phyloP scores from a whole-genome alignment of 2,329 filamentous ascomycete genomes.

The Capronia americana region DNA sequence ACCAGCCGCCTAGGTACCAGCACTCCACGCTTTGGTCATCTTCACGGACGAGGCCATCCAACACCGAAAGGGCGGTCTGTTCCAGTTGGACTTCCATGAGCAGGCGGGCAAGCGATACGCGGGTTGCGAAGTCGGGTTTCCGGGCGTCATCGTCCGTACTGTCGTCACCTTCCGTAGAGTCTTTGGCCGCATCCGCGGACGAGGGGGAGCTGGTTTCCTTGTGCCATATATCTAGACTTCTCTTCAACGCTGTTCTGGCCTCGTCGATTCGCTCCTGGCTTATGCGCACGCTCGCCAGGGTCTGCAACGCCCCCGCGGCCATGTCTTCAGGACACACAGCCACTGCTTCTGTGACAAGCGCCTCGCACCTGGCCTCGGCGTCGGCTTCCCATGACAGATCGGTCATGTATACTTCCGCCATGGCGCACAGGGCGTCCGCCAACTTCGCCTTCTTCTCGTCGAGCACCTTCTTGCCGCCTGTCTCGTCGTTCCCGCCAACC shows the following conservation, averaged over 20 bases:
- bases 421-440: constrained; percentile 88
- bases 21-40: constrained; percentile 95
- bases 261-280: constrained; percentile 82
- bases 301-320: constrained; percentile 89
- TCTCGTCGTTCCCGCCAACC: constrained; percentile 41
- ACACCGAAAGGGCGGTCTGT: constrained; percentile 79
- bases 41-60: constrained; percentile 82
- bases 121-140: constrained; percentile 78
- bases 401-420: constrained; percentile 98
- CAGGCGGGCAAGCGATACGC: constrained; percentile 81
- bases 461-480: constrained; percentile 20
- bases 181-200: constrained; percentile 65
- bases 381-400: constrained; percentile 90
- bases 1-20: constrained; percentile 97
- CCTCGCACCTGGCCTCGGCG: constrained; percentile 86
- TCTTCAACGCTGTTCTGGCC: constrained; percentile 75
- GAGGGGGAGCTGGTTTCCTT: constrained; percentile 68
- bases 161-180: background rate
- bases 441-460: constrained; percentile 75
- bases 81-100: constrained; percentile 91
- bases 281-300: constrained; percentile 89
- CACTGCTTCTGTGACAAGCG: constrained; percentile 87
- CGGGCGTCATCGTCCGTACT: background rate
- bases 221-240: constrained; percentile 84
- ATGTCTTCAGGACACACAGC: constrained; percentile 72